phyloP scores from a whole-genome alignment of 2,329 filamentous ascomycete genomes.

The Daldinia eschscholtzii region DNA sequence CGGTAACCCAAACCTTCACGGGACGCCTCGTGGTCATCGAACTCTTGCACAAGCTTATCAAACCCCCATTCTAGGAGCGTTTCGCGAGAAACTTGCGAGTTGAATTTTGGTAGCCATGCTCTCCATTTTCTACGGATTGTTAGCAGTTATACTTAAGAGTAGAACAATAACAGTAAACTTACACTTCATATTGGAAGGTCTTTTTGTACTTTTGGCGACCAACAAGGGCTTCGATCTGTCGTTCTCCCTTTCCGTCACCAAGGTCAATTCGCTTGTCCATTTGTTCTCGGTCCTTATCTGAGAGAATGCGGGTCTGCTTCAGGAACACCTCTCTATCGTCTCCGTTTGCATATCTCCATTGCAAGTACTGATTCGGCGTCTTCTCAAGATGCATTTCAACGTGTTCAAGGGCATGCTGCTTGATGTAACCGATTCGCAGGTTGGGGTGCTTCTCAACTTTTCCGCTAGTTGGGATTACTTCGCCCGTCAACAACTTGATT shows the following conservation, averaged over 20 bases:
- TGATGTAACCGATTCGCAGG: conserved; percentile 98
- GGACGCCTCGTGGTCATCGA: conserved; percentile 98
- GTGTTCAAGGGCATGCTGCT: conserved; percentile 98
- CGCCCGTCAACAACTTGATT: conserved; percentile 96
- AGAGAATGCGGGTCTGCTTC: conserved; percentile 95
- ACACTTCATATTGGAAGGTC: conserved; percentile 97
- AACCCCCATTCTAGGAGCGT: conserved; percentile 89
- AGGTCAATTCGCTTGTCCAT: conserved; percentile 93
- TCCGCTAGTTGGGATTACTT: conserved; percentile 84
- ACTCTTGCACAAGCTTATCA: conserved; percentile 94
- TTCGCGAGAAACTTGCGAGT: conserved; percentile 92
- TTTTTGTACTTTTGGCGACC: conserved; percentile 99
- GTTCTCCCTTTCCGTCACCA: conserved; percentile 81
- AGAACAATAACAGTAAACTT: conserved; percentile 54
- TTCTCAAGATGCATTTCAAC: conserved; percentile 99
- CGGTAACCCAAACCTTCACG: conserved; percentile 98
- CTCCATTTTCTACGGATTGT: conserved; percentile 82
- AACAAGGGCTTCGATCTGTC: conserved; percentile 88
- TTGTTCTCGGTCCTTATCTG: conserved; percentile 85
- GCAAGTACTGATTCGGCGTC: conserved; percentile 98
- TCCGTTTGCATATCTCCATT: conserved; percentile 98
- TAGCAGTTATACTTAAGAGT: conserved; percentile 41
- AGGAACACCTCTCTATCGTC: conserved; percentile 97
- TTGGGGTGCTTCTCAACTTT: conserved; percentile 99
- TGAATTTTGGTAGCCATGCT: conserved; percentile 88